Evolutionary conservation across 352 stramenopile genomes (phyloP).

Genomic region (Thalassiosira exigua): DNA sequence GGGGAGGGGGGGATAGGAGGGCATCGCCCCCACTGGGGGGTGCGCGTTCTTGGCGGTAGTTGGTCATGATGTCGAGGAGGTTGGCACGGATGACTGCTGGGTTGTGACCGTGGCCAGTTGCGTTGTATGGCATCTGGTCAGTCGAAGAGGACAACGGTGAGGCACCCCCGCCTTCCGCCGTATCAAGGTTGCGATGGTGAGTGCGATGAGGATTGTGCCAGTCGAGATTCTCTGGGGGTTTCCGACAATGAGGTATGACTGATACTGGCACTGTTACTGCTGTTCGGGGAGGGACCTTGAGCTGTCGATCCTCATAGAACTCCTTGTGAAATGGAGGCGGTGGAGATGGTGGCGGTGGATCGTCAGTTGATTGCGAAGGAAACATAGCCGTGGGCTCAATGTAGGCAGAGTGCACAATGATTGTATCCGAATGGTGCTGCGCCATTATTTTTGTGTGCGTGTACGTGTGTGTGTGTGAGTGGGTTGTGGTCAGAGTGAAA

Average conservation of each 20-base stretch:
- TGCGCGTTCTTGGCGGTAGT: neutral
- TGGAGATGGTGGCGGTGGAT: neutral
- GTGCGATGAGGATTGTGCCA: too few species aligned
- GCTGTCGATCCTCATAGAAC: constrained; percentile 24
- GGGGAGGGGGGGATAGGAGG: neutral
- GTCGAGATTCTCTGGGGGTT: too few species aligned
- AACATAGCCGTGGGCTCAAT: constrained; percentile 60
- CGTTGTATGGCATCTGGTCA: constrained; percentile 14
- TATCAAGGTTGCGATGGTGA: too few species aligned
- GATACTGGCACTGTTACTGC: constrained; percentile 51
- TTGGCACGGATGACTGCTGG: constrained; percentile 18
- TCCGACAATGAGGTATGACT: constrained; percentile 51
- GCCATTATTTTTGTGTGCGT: neutral
- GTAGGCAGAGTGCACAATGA: constrained; percentile 58
- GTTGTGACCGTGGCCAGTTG: neutral
- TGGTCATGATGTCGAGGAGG: constrained; percentile 32
- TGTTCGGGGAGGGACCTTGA: constrained; percentile 45
- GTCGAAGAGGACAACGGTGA: too few species aligned
- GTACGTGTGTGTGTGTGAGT: too few species aligned
- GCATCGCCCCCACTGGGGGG: neutral
- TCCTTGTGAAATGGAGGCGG: constrained; percentile 34
- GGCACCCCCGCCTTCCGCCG: too few species aligned
- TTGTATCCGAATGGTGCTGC: constrained; percentile 49
- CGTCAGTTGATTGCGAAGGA: constrained; percentile 11
- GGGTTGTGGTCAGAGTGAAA: too few species aligned